A percentile compares a stretch with the other conserved stretches of the same genome.
Evolutionary conservation across 441 rosid species (phyloP).

Genomic region (Sinapis alba): DNA sequence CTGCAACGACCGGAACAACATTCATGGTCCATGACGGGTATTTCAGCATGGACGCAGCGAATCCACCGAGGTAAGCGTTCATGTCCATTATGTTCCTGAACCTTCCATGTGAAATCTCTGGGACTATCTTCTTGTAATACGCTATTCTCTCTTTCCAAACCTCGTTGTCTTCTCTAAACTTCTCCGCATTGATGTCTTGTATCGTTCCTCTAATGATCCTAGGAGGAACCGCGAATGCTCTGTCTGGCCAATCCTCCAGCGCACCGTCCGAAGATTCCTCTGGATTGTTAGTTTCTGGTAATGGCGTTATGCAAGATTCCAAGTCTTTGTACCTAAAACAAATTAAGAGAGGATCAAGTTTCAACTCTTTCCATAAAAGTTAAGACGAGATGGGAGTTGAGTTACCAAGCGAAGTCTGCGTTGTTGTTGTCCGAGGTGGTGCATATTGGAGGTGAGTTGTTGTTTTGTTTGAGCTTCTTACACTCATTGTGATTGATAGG

Average conservation of each 20-base stretch:
- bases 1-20: slow-evolving; percentile 25
- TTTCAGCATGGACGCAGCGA: slow-evolving; percentile 50
- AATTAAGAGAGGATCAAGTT: slow-evolving; percentile 1
- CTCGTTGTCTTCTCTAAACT: slow-evolving; percentile 66
- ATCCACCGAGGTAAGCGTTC: slow-evolving; percentile 68
- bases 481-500: slow-evolving; percentile 80
- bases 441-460: slow-evolving; percentile 66
- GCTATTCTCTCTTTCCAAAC: slow-evolving; percentile 68
- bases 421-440: slow-evolving; percentile 60
- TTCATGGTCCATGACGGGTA: slow-evolving; percentile 55
- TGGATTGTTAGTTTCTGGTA: slow-evolving; percentile 66
- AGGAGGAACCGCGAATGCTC: slow-evolving; percentile 76
- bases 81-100: slow-evolving; percentile 70
- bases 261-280: slow-evolving; percentile 84
- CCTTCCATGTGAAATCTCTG: slow-evolving; percentile 59
- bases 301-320: slow-evolving; percentile 77
- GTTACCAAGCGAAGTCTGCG: slow-evolving; percentile 75
- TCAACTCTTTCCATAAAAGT: background rate
- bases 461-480: slow-evolving; percentile 44
- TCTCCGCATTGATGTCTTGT: slow-evolving; percentile 60
- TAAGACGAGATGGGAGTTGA: background rate
- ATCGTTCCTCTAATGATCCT: slow-evolving; percentile 69
- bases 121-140: slow-evolving; percentile 59
- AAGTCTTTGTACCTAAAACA: slow-evolving; percentile 60
- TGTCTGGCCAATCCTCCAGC: slow-evolving; percentile 77